Evolutionary conservation across 371 early-diverging fungal species (phyloP).

Genomic region (Rhizomucor miehei): DNA sequence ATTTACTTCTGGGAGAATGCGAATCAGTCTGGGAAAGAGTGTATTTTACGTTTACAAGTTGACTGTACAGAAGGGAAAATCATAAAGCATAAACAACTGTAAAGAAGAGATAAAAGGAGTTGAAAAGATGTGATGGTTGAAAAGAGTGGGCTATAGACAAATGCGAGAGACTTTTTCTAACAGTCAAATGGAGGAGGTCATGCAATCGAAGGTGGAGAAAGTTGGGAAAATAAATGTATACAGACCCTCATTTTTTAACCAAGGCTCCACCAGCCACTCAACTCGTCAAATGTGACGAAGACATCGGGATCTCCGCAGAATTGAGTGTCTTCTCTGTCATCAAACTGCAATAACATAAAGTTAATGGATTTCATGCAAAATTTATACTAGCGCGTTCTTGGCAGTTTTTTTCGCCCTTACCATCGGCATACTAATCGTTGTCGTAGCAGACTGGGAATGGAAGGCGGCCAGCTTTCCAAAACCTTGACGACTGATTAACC

Average conservation of each 20-base stretch:
- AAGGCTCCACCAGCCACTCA: conserved; percentile 31
- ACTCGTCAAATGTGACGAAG: conserved; percentile 23
- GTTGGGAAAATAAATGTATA: neutral
- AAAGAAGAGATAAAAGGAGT: too few relatives aligned
- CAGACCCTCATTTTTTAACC: conserved; percentile 10
- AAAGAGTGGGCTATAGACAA: too few relatives aligned
- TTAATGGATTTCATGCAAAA: neutral
- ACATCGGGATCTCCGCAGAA: conserved; percentile 22
- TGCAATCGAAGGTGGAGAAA: neutral
- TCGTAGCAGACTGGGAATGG: conserved; percentile 17
- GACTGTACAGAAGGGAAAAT: too few relatives aligned
- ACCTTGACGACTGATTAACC: conserved; percentile 45
- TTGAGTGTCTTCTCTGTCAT: conserved; percentile 17
- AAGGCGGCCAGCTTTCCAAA: conserved; percentile 50
- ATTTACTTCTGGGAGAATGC: too few relatives aligned
- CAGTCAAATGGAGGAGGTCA: too few relatives aligned
- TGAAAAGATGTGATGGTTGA: too few relatives aligned
- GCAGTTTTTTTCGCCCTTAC: conserved; percentile 11
- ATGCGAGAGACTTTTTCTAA: too few relatives aligned
- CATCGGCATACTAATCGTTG: conserved; percentile 28
- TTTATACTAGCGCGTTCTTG: neutral
- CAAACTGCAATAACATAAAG: neutral
- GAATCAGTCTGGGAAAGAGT: too few relatives aligned
- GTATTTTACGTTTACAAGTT: too few relatives aligned
- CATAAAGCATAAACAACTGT: too few relatives aligned